Evolutionary conservation across 306 rosid genomes (phyloP), one percentile per base, ranked within the genome.

Genomic region (peach (Prunus persica)): DNA sequence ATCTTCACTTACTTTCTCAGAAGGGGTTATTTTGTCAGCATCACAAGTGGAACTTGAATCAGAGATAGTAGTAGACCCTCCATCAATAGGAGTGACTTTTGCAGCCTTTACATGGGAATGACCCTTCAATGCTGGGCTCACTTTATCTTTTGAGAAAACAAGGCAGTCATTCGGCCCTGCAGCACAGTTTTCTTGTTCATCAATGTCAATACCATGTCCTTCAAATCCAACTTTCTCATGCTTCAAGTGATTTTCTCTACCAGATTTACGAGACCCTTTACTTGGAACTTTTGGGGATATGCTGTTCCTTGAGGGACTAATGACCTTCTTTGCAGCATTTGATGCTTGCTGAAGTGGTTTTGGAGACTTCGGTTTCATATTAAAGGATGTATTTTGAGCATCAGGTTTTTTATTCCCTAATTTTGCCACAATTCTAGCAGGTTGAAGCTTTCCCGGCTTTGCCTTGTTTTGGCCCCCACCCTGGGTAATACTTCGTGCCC

Each of bases 381-480:
- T 80, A 45, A 32, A 62, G 47, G 80, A 79, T 12, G 49, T 73
- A 71, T 71, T 78, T 58, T 69, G 90, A 84, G 65, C 46, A 79
- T 79, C 78, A 57, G 77, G 51, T 32, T 81, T 84, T 16, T 54
- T 43, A 66, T 60, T 81, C 64, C 69, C 60, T 43, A 11, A 20
- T 65, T 80, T 63, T 19, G 32, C 45, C 64, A 65, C 72, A 69
- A 80, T 70, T 88, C 86, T 83, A 54, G 81, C 81, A 56, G 84
- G 68, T 82, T 83, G 89, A 76, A 84, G 74, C 81, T 84, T 93
- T 72, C 88, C 88, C 64, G 63, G 74, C 60, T 88, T 86, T 52
- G 84, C 62, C 85, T 86, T 86, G 80, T 69, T 82, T 82, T 74
- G 83, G 66, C 84, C 88, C 61, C 83, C 88, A 45, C 74, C 83